A percentile compares a stretch with the other conserved stretches of the same genome.
phyloP scores from a whole-genome alignment of 2,329 filamentous ascomycete genomes.

The Colletotrichum tropicale region DNA sequence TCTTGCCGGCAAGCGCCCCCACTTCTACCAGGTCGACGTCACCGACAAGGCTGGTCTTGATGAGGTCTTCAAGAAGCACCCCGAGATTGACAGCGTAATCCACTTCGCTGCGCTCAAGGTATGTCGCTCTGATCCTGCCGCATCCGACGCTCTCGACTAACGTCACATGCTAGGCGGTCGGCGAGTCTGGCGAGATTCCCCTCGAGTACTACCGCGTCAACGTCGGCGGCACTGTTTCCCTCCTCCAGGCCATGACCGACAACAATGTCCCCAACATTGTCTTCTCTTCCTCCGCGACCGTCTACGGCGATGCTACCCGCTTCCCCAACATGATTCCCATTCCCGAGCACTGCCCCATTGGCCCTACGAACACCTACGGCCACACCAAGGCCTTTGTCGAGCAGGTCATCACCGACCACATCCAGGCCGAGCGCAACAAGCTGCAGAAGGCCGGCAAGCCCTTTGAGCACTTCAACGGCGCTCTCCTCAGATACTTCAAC shows the following conservation, averaged over 20 bases:
- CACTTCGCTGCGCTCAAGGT: conserved; percentile 98
- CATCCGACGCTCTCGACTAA: background rate
- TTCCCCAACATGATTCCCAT: conserved; percentile 99
- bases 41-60: conserved; percentile 85
- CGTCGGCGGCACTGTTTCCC: conserved; percentile 87
- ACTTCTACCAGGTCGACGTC: conserved; percentile 86
- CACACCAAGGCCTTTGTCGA: conserved; percentile 95
- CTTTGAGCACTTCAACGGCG: conserved; percentile 87
- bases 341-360: conserved; percentile 93
- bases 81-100: conserved; percentile 96
- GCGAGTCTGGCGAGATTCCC: conserved; percentile 91
- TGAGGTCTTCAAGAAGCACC: conserved; percentile 85
- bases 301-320: conserved; percentile 96
- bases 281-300: conserved; percentile 97
- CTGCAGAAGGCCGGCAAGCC: conserved; percentile 79
- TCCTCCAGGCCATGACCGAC: conserved; percentile 85
- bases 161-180: conserved; percentile 73
- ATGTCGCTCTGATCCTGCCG: conserved; percentile 26
- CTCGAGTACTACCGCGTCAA: conserved; percentile 99
- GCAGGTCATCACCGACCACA: conserved; percentile 86
- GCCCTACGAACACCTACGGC: conserved; percentile 96
- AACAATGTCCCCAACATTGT: conserved; percentile 96
- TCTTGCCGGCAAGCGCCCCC: conserved; percentile 85
- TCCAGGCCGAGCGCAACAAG: conserved; percentile 86
- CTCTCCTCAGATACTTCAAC: conserved; percentile 96